Percentiles rank a stretch among this genome's conserved stretches.
These are phyloP conservation scores for Pythium plurisporium DNA, from an alignment of 352 stramenopile species.

Conservation along the genomic window DNA sequence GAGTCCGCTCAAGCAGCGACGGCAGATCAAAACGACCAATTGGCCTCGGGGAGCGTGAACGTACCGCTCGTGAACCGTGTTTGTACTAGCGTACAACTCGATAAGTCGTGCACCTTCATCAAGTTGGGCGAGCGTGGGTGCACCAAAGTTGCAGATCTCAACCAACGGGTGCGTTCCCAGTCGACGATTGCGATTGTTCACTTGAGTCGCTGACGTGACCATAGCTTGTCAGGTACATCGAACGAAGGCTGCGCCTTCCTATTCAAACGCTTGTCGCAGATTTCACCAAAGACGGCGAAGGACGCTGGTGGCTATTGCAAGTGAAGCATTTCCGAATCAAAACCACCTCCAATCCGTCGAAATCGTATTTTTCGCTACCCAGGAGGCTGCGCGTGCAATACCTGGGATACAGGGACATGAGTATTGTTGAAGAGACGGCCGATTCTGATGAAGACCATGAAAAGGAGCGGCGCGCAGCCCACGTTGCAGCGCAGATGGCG, in stretches of 20 bases:
- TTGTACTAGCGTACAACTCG: slow-evolving; percentile 57
- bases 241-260: slow-evolving; percentile 52
- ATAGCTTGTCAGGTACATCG: slow-evolving; percentile 71
- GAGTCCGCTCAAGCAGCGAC: too few relatives aligned
- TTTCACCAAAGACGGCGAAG: slow-evolving; percentile 63
- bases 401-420: slow-evolving; percentile 62
- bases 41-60: too few relatives aligned
- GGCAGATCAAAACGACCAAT: too few relatives aligned
- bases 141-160: slow-evolving; percentile 60
- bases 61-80: slow-evolving; percentile 44
- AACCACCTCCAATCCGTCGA: slow-evolving; percentile 21
- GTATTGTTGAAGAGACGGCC: slow-evolving; percentile 50
- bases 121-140: slow-evolving; percentile 75
- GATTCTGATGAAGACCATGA: slow-evolving; percentile 46
- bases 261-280: slow-evolving; percentile 66
- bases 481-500: slow-evolving; percentile 24
- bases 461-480: slow-evolving; percentile 5
- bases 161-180: slow-evolving; percentile 51
- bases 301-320: slow-evolving; percentile 75
- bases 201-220: too few relatives aligned
- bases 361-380: slow-evolving; percentile 36
- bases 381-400: slow-evolving; percentile 42
- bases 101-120: slow-evolving; percentile 73
- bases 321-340: slow-evolving; percentile 70
- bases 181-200: neutral